A percentile compares a stretch with the other conserved stretches of the same genome.
These are phyloP conservation scores for Mrakia frigida DNA, from an alignment of 768 basidiomycete species.

Conservation along the genomic window DNA sequence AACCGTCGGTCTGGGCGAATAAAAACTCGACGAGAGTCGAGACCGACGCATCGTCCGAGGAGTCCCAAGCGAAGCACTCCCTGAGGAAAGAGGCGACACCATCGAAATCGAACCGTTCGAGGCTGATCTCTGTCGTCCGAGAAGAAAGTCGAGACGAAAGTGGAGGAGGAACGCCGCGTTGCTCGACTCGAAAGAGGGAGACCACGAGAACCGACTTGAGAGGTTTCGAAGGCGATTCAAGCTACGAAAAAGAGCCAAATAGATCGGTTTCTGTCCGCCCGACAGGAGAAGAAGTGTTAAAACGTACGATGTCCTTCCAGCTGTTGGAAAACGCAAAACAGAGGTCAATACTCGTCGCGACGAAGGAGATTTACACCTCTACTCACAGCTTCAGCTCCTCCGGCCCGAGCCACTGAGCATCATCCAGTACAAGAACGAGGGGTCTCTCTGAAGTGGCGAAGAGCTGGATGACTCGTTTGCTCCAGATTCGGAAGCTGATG, in stretches of 20 bases:
- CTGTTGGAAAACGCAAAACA: background rate
- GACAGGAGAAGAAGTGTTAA: too few relatives aligned
- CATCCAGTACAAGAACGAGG: constrained; percentile 23
- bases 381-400: constrained; percentile 27
- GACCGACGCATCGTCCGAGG: background rate
- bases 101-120: background rate
- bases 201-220: constrained; percentile 29
- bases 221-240: background rate
- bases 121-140: background rate
- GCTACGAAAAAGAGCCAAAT: background rate
- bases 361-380: background rate
- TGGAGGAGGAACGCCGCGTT: background rate
- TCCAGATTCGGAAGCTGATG: constrained; percentile 6
- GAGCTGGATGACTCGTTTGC: constrained; percentile 21
- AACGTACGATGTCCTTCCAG: constrained; percentile 15
- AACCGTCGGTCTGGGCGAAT: background rate
- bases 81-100: constrained; percentile 3
- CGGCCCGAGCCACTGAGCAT: constrained; percentile 22
- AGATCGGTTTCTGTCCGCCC: too few relatives aligned
- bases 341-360: background rate
- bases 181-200: constrained; percentile 20
- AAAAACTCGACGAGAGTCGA: constrained; percentile 4
- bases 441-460: constrained; percentile 25
- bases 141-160: background rate
- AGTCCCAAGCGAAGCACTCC: constrained; percentile 6